Base-by-base conservation (phyloP, 306 rosid species). In the Mimosa bimucronata region DNA sequence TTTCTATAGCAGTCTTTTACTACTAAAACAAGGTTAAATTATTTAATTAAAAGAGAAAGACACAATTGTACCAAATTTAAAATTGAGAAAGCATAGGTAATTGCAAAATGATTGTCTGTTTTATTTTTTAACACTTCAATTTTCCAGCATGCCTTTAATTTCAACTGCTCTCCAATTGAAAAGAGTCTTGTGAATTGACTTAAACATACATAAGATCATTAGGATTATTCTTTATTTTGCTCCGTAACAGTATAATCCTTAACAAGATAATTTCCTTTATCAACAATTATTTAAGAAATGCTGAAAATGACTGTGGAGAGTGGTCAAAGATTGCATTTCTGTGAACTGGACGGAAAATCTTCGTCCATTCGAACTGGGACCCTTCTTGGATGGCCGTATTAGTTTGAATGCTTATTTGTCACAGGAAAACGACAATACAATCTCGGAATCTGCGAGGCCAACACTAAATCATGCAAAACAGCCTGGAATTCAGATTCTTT, bases 381-480 rank as follows among this genome's bases (percentile, higher is more conserved):
- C 14, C 38, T 61, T 14, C 1, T 0, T 3, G 18, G 9, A 28
- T 1, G 18, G 37, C n/a, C 38, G 30, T 29, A 2, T 1, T 1
- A 28, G 6, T 37, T 19, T 10, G n/a, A n/a, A 19, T 66, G 71
- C 28, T 18, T 19, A 25, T 31, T 65, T 65, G 44, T 65, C 25
- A 9, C 42, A 18, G n/a, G 5, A 13, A 65, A 65, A 31, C 44
- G 44, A 18, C 70, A 18, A 65, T 31, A 15, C 13, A 7, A 65
- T 31, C 44, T 65, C 44, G 70, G 5, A 31, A 65, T 30, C 70
- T 66, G 71, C 45, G 46, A 66, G 26, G 14, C n/a, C 71, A 65
- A 31, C 31, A n/a, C n/a, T n/a, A n/a, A n/a, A n/a, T n/a, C 21
- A 66, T 66, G 46, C 46, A 66, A 19, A 44, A 79, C 82, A 79